Conservation (phyloP, 495 filamentous ascomycete genomes). For the Coniosporium apollinis region DNA sequence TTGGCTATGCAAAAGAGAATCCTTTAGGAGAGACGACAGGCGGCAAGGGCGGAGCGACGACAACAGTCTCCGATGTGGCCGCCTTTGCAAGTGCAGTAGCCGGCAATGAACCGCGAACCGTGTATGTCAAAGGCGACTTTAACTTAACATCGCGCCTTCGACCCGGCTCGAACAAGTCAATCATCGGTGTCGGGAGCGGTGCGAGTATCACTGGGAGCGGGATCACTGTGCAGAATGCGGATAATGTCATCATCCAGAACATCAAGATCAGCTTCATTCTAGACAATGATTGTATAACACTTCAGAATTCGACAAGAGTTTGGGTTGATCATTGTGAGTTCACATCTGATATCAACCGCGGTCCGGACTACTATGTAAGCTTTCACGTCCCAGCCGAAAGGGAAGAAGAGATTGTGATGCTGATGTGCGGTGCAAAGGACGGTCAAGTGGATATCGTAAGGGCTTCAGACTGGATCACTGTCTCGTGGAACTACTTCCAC, state of each 20-base stretch:
- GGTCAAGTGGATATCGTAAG: constrained; percentile 17
- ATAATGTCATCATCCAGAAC: constrained; percentile 17
- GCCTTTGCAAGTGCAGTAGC: constrained; percentile 16
- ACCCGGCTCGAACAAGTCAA: constrained; percentile 21
- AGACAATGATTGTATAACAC: constrained; percentile 15
- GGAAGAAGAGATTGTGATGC: too few species aligned
- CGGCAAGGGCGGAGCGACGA: constrained; percentile 17
- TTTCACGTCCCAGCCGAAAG: too few species aligned
- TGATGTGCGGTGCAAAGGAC: constrained; percentile 7
- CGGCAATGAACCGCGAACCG: constrained; percentile 17
- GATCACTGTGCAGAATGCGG: constrained; percentile 6
- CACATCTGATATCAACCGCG: constrained; percentile 8
- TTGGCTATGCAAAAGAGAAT: constrained; percentile 25
- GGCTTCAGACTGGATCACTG: constrained; percentile 21
- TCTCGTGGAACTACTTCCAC: constrained; percentile 20
- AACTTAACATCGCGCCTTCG: constrained; percentile 9
- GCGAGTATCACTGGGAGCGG: constrained; percentile 10
- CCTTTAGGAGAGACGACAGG: constrained; percentile 26
- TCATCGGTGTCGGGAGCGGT: constrained; percentile 18
- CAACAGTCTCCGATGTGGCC: constrained; percentile 13
- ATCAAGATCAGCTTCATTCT: constrained; percentile 12
- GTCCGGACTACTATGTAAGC: constrained; percentile 15
- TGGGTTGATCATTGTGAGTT: constrained; percentile 18
- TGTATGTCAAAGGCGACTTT: constrained; percentile 19
- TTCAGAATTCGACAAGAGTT: constrained; percentile 13